These are phyloP conservation scores for Bretschneidera sinensis DNA, from an alignment of 345 rosid species.

Conservation along the genomic window DNA sequence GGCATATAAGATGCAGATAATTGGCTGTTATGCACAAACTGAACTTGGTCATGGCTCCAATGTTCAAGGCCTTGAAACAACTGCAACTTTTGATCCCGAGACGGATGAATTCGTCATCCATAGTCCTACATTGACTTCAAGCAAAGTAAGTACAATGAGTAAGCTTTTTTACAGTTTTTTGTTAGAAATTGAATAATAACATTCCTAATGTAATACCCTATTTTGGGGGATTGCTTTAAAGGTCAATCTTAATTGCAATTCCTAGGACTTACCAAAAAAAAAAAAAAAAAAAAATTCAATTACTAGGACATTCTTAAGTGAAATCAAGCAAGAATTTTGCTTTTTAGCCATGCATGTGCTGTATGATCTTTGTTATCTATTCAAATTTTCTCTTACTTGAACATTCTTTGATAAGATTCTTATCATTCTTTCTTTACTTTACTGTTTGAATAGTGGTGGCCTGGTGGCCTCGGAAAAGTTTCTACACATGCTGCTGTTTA, in stretches of 20 bases:
- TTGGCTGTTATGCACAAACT: slow-evolving; percentile 98
- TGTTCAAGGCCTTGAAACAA: slow-evolving; percentile 98
- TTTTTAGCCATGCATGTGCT: too few species aligned
- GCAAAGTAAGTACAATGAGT: slow-evolving; percentile 57
- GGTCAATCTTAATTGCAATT: background rate
- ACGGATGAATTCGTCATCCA: slow-evolving; percentile 85
- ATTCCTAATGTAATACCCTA: slow-evolving; percentile 2
- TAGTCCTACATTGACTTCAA: slow-evolving; percentile 91
- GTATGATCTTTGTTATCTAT: background rate
- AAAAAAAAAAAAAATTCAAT: too few species aligned
- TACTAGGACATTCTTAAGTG: too few species aligned
- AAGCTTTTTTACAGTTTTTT: background rate
- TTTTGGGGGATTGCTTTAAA: background rate
- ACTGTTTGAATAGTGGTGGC: slow-evolving; percentile 83
- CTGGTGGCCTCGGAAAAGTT: slow-evolving; percentile 92
- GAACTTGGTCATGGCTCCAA: slow-evolving; percentile 99
- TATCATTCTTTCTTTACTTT: background rate
- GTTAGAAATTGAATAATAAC: background rate
- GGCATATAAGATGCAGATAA: slow-evolving; percentile 93
- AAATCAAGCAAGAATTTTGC: too few species aligned
- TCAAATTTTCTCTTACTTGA: background rate
- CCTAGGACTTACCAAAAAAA: too few species aligned
- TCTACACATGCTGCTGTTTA: slow-evolving; percentile 93
- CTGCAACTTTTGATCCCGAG: slow-evolving; percentile 91
- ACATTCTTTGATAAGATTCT: slow-evolving; percentile 8